Conservation (phyloP, 768 basidiomycete species). For the Terana coerulea region DNA sequence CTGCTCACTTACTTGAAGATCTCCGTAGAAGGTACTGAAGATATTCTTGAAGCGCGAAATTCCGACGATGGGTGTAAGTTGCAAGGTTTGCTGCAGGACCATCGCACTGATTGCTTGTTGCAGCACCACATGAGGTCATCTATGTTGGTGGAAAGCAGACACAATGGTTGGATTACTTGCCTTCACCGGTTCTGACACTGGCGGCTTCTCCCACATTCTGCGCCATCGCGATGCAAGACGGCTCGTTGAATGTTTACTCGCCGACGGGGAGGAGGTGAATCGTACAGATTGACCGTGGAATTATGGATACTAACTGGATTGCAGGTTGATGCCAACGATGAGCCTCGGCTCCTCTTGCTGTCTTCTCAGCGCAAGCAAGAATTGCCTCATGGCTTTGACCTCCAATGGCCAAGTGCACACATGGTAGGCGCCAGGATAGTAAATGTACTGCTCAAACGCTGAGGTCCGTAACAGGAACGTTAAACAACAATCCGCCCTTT, state of each 20-base stretch:
- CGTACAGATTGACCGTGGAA: neutral
- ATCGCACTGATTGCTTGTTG: neutral
- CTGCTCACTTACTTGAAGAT: conserved; percentile 33
- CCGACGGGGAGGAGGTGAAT: conserved; percentile 76
- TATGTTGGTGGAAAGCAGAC: conserved; percentile 63
- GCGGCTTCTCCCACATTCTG: conserved; percentile 64
- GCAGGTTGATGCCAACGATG: conserved; percentile 74
- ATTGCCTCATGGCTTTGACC: conserved; percentile 70
- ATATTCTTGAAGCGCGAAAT: conserved; percentile 77
- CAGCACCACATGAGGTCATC: conserved; percentile 56
- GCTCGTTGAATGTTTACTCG: conserved; percentile 80
- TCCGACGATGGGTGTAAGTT: conserved; percentile 57
- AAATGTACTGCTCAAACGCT: conserved; percentile 7
- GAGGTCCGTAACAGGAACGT: conserved; percentile 54
- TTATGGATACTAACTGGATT: neutral
- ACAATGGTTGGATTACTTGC: conserved; percentile 88
- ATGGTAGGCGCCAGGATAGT: conserved; percentile 47
- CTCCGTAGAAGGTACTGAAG: conserved; percentile 61
- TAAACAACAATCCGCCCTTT: conserved; percentile 59
- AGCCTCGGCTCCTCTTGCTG: conserved; percentile 68
- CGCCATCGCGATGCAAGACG: conserved; percentile 78
- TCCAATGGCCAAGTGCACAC: conserved; percentile 66
- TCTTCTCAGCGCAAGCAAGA: conserved; percentile 61
- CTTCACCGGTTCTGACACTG: conserved; percentile 63
- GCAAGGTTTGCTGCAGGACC: neutral